Conservation (phyloP, 305 asterid genomes). For the Nicotiana rustica region DNA sequence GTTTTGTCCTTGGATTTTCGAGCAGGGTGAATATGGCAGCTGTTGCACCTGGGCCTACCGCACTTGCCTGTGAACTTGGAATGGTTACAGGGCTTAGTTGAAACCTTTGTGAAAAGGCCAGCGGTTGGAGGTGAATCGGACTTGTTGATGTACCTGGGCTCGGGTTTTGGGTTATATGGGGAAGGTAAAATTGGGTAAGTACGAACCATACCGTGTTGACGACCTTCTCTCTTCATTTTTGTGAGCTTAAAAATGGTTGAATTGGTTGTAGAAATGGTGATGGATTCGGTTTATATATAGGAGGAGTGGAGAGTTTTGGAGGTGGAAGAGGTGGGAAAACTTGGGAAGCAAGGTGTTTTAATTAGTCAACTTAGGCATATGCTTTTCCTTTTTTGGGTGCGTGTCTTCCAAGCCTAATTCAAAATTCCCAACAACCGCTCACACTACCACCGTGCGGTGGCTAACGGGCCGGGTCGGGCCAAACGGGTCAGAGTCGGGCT, state of each 20-base stretch:
- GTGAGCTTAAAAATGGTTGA: slow-evolving; percentile 31
- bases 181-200: slow-evolving; percentile 51
- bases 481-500: too few relatives aligned
- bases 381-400: slow-evolving; percentile 8
- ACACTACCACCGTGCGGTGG: too few relatives aligned
- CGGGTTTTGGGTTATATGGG: slow-evolving; percentile 46
- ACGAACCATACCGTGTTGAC: slow-evolving; percentile 81
- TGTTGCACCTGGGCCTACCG: slow-evolving; percentile 62
- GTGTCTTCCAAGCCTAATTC: slow-evolving; percentile 46
- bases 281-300: slow-evolving; percentile 35
- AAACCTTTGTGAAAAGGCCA: slow-evolving; percentile 63
- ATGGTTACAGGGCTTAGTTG: slow-evolving; percentile 83
- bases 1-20: slow-evolving; percentile 69
- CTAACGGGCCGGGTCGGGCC: too few relatives aligned
- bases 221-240: slow-evolving; percentile 80
- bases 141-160: slow-evolving; percentile 41
- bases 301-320: background rate
- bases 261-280: background rate
- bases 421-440: background rate
- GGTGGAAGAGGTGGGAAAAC: slow-evolving; percentile 36
- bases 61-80: slow-evolving; percentile 87
- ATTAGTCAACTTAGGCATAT: slow-evolving; percentile 41
- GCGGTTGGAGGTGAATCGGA: slow-evolving; percentile 61
- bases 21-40: slow-evolving; percentile 66
- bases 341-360: slow-evolving; percentile 52